Evolutionary conservation across 176 grass and related monocot genomes (phyloP).

Genomic region (sorghum (Sorghum bicolor)): Sorghum_bicolor_NCBIv3 NC_012873.2:45424501-45425000

Average conservation of each 20-base stretch:
- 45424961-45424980: too few species aligned
- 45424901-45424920: too few species aligned
- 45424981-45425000: too few species aligned
- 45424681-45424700: not conserved
- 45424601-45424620: not conserved
- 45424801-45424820: not conserved
- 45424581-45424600: not conserved
- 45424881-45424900: too few species aligned
- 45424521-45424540: slow-evolving; percentile 87
- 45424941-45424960: too few species aligned
- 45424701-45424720: not conserved
- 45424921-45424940: too few species aligned
- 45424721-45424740: not conserved
- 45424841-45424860: too few species aligned
- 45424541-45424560: slow-evolving; percentile 99
- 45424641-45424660: not conserved
- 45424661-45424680: not conserved
- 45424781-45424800: slow-evolving; percentile 13
- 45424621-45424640: not conserved
- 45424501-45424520: slow-evolving; percentile 99
- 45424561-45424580: slow-evolving; percentile 1
- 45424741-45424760: not conserved
- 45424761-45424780: not conserved
- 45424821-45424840: slow-evolving; percentile 11
- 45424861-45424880: too few species aligned